phyloP scores from a whole-genome alignment of 1,284 basidiomycete species.

The Malassezia slooffiae region DNA sequence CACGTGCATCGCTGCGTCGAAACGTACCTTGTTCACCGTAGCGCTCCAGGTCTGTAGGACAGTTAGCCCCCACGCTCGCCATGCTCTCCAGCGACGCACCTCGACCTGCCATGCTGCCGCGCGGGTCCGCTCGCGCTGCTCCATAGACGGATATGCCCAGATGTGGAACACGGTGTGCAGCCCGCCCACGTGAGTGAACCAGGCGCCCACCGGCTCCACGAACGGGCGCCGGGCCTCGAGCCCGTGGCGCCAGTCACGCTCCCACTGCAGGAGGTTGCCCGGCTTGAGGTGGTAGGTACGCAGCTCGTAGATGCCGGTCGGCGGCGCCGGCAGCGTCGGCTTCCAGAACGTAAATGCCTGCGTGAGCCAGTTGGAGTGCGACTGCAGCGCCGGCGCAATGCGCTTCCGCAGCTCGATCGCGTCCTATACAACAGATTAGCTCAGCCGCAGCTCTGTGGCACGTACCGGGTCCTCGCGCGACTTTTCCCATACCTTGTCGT shows the following conservation, averaged over 20 bases:
- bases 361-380: constrained; percentile 37
- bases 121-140: constrained; percentile 38
- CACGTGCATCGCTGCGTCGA: neutral
- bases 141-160: constrained; percentile 41
- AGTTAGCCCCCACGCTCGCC: too few species aligned
- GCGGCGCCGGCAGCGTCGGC: constrained; percentile 20
- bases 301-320: constrained; percentile 33
- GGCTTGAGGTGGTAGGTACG: constrained; percentile 42
- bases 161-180: constrained; percentile 44
- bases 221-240: constrained; percentile 39
- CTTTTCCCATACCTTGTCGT: constrained; percentile 25
- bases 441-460: neutral
- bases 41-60: constrained; percentile 35
- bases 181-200: constrained; percentile 41
- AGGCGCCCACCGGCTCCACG: constrained; percentile 41
- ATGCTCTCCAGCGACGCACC: constrained; percentile 1
- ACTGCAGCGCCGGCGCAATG: constrained; percentile 19
- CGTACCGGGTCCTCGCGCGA: constrained; percentile 15
- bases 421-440: neutral
- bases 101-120: constrained; percentile 44
- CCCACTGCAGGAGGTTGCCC: constrained; percentile 40
- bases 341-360: constrained; percentile 44
- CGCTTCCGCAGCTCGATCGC: constrained; percentile 12
- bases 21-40: constrained; percentile 28
- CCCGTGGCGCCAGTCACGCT: constrained; percentile 40